Evolutionary conservation across 768 basidiomycete genomes (phyloP).

Genomic region (Podaxis mareebaensis): DNA sequence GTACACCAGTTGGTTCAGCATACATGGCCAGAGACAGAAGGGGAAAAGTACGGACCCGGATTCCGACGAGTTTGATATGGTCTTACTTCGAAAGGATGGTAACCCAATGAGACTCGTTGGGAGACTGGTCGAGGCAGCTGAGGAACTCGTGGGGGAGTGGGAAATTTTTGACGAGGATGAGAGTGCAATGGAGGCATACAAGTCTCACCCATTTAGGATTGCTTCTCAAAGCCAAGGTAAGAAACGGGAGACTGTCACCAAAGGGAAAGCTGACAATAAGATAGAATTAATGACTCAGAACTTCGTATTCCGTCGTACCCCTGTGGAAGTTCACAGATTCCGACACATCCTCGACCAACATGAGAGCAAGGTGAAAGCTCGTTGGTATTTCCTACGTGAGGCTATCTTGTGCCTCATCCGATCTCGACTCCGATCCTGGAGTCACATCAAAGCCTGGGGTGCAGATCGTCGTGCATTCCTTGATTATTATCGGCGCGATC

Average conservation of each 20-base stretch:
- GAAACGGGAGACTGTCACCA: neutral
- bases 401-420: neutral
- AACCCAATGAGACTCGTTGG: neutral
- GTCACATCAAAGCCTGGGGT: neutral
- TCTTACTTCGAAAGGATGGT: neutral
- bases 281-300: neutral
- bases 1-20: neutral
- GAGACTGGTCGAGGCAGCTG: neutral
- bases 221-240: neutral
- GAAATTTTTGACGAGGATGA: neutral
- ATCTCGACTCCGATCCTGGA: neutral
- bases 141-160: constrained; percentile 4
- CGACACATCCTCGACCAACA: neutral
- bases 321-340: neutral
- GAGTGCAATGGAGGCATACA: neutral
- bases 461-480: neutral
- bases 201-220: neutral
- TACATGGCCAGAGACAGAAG: neutral
- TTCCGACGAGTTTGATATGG: neutral
- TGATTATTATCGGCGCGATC: neutral
- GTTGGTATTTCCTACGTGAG: neutral
- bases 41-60: neutral
- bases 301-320: neutral
- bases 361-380: neutral
- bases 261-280: neutral